Evolutionary conservation across 805 yeast genomes (phyloP), one percentile per base, ranked within the genome.

Genomic region (Starmerella bombi): DNA sequence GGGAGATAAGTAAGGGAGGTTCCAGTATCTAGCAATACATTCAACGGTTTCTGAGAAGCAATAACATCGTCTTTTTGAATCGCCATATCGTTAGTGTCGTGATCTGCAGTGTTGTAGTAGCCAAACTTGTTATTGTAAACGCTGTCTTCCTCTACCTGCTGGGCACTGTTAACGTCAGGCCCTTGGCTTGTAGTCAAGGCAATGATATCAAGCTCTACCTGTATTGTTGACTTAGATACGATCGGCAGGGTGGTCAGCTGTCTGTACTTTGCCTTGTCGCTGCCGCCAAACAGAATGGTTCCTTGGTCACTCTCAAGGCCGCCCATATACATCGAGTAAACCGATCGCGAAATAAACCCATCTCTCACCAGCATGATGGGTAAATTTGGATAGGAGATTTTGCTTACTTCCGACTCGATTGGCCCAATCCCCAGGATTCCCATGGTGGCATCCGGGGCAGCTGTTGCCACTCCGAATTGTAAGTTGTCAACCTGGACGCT

Each of bases 391-490:
- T 80, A 80, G 1, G 30, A 33, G 4, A 18, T 16, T 3, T 28
- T 22, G 32, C 47, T 36, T 1, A 42, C 36, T 31, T 53, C 57
- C 16, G 51, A 34, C 25, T 41, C 49, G 4, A 46, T 21, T 1
- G 53, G 56, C 1, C 57, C 56, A 22, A 54, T 51, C 5, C 62
- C 62, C 18, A 59, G 46, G 33, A 58, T 51, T 39, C 93, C 93
- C 53, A 51, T 45, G 2, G 70, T 61, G 6, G 72, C 59, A 8
- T 86, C 76, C 37, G 75, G 72, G 1, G 85, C 71, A 25, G 62
- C 56, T 52, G 77, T 75, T 5, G 80, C 88, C 20, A 84, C 74
- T 1, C 88, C 94, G 58, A 84, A 71, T n/a, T 82, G 74, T 32
- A 80, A 60, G 42, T 65, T 61, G 0, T 63, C 45, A 12, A 80